phyloP scores from a whole-genome alignment of 1,284 basidiomycete genomes.

The Pascua sp. region DNA sequence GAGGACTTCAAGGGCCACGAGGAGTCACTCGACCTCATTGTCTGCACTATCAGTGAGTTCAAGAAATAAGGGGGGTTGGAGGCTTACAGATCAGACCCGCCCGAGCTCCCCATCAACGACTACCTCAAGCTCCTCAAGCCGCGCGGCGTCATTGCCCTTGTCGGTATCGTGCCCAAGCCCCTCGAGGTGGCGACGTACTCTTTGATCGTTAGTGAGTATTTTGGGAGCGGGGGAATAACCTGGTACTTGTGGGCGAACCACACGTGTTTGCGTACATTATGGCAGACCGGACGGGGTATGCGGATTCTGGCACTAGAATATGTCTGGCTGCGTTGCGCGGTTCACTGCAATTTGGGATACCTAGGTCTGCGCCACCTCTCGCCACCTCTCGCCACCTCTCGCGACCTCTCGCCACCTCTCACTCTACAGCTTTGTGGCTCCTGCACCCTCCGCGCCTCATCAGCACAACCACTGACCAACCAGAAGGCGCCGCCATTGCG shows the following conservation, averaged over 20 bases:
- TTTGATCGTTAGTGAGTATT: constrained; percentile 19
- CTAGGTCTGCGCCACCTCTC: no score
- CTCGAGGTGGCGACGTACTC: constrained; percentile 31
- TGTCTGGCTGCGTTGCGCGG: no score
- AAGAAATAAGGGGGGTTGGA: background rate
- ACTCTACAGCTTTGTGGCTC: no score
- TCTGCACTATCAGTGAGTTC: constrained; percentile 46
- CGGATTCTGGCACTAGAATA: no score
- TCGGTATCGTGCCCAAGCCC: constrained; percentile 41
- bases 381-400: no score
- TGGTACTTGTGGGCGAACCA: no score
- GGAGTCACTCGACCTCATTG: constrained; percentile 50
- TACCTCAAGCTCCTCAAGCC: constrained; percentile 48
- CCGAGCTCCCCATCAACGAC: constrained; percentile 27
- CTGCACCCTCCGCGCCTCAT: no score
- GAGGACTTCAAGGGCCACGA: constrained; percentile 33
- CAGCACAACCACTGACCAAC: background rate
- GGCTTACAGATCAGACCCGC: constrained; percentile 3
- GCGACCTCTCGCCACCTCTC: no score
- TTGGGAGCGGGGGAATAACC: no score
- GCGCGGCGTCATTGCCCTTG: constrained; percentile 42
- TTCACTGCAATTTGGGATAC: no score
- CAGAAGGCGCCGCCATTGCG: constrained; percentile 14
- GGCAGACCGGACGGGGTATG: no score
- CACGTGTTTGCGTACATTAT: no score